Base-by-base conservation (phyloP, 805 yeast species). In the Starmera caribaea region DNA sequence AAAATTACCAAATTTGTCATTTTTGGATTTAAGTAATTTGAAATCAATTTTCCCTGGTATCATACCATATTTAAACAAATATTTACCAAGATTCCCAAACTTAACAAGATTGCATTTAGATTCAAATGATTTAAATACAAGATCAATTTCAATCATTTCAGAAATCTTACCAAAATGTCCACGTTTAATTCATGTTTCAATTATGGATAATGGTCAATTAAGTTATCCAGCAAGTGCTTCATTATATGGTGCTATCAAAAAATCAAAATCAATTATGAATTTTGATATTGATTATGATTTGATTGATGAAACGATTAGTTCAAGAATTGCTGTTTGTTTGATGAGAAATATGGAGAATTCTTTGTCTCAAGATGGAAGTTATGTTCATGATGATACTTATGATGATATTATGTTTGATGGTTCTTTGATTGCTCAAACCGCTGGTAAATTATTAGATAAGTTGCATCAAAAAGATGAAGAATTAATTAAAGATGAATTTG, bases 401-500 rank as follows among this genome's bases (percentile, higher is more conserved):
- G 83, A 72, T 54, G 90, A 83, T 46, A 64, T 83, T 37, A 69
- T 83, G 57, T 81, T 79, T 55, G 90, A 82, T 60, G 92, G 90
- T 6, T 72, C 87, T 0, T 62, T 83, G 41, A 66, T 83, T 37
- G 79, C 86, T 50, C 81, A 80, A 55, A 73, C 86, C 2, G 90
- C 89, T 0, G 87, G 79, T 44, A 73, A 75, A 43, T 58, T 83
- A 40, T 58, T 83, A 40, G 73, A 66, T 37, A 64, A 61, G 43
- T 47, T 65, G 28, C 55, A 56, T 33, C 36, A 33, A 21, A 33
- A 29, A 48, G 57, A 49, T 38, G 49, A 44, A 15, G 53, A 50
- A n/a, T 39, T 53, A 28, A 62, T 62, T 38, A 56, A 61, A 35
- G 64, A 70, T 40, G 63, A 60, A 34, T 57, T 62, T 41, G 55